Base-by-base conservation (phyloP, 1,139 yeast species). In the Sugiyamaella neomexicana region DNA sequence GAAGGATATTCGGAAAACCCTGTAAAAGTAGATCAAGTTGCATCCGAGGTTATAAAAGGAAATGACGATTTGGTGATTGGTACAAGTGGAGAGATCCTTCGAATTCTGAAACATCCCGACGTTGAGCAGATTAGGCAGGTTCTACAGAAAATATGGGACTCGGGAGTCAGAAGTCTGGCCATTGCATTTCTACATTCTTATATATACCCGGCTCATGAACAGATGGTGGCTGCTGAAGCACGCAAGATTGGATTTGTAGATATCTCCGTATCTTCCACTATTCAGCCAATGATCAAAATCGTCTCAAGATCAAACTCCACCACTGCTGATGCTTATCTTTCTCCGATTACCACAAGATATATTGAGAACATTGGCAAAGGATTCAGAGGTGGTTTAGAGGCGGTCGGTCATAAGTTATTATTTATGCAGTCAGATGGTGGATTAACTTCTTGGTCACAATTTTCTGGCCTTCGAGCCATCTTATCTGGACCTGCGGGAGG, bases 281-380 rank as follows among this genome's bases (percentile, higher is more conserved):
- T 86, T 20, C 80, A 85, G 49, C 91, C 95, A 8, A 84, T 85
- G 85, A 83, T 86, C 60, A 86, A 86, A 65, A 77, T 81, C 41
- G 81, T 86, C 27, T 80, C 86, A 12, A 74, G 95, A 56, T 87
- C 89, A 1, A 85, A 85, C 60, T 84, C 90, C 13, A 78, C 89
- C 2, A 80, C 83, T 16, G 89, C 88, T 0, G 93, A 87, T 70
- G 89, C 93, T 1, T 86, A 86, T 65, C 70, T 87, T 56, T 85
- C 91, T 2, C 95, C 95, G 1, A 86, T 83, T 49, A 83, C 86
- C 48, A 75, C 80, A 56, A 75, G 80, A 34, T 86, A 86, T 65
- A 73, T 86, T 43, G 68, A 75, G 34, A 80, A 83, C 16, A 85
- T 87, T 63, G 80, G 83, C 49, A 66, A 75, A 2, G 93, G 93